Percentiles rank a stretch among this genome's conserved stretches.
Conservation (phyloP, 1,139 yeast genomes). For the Arxiozyma bovina region DNA sequence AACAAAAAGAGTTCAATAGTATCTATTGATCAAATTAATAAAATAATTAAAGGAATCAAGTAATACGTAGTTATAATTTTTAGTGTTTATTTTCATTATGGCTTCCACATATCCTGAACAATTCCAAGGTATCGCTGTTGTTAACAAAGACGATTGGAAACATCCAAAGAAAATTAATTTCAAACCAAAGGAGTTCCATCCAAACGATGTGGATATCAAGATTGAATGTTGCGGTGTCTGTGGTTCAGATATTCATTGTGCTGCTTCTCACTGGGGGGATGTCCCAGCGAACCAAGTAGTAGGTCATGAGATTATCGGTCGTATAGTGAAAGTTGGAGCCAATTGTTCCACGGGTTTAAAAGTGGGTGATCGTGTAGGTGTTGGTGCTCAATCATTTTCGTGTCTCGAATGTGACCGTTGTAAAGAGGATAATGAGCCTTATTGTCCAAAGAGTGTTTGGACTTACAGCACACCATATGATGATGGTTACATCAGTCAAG, state of each 20-base stretch:
- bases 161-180: constrained; percentile 35
- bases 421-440: constrained; percentile 37
- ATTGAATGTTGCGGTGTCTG: constrained; percentile 47
- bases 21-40: too few relatives aligned
- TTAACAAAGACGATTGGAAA: constrained; percentile 37
- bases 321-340: constrained; percentile 37
- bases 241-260: constrained; percentile 43
- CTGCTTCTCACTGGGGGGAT: constrained; percentile 33
- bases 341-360: constrained; percentile 34
- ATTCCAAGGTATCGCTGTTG: constrained; percentile 40
- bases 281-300: constrained; percentile 34
- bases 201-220: constrained; percentile 33
- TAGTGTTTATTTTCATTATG: background rate
- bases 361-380: constrained; percentile 44
- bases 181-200: constrained; percentile 30
- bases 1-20: too few relatives aligned
- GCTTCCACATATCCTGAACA: constrained; percentile 33
- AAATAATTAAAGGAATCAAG: background rate
- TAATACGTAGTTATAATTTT: too few relatives aligned
- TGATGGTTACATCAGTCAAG: constrained; percentile 40
- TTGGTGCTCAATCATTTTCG: constrained; percentile 41
- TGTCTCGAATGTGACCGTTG: constrained; percentile 41
- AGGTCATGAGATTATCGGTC: constrained; percentile 45
- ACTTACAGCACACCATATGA: constrained; percentile 38
- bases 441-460: constrained; percentile 36